Evolutionary conservation across 2,329 filamentous ascomycete species (phyloP).

Genomic region (Diaporthe sp.): DNA sequence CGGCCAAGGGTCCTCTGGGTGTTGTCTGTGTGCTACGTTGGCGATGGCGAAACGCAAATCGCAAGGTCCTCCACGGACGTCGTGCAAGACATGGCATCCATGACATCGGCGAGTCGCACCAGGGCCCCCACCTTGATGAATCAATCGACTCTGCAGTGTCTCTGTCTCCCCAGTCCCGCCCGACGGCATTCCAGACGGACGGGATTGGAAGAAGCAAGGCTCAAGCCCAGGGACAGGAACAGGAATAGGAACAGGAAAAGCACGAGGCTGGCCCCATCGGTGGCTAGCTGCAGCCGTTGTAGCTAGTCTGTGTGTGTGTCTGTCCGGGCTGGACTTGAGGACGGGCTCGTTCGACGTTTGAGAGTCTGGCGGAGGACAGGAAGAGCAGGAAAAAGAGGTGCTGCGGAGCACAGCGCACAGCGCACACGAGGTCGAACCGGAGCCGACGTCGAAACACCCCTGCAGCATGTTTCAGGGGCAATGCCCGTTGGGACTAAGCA

Average conservation of each 20-base stretch:
- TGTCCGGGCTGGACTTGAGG: background rate
- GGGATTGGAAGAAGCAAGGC: background rate
- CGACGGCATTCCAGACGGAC: background rate
- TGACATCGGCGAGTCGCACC: conserved; percentile 26
- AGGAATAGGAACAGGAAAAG: background rate
- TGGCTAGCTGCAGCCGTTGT: conserved; percentile 5
- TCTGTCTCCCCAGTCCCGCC: conserved; percentile 16
- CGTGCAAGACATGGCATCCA: conserved; percentile 30
- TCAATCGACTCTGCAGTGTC: conserved; percentile 16
- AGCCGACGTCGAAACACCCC: conserved; percentile 26
- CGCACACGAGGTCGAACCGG: conserved; percentile 24
- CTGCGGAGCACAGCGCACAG: conserved; percentile 9
- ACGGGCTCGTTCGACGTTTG: conserved; percentile 9
- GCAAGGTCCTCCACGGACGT: conserved; percentile 21
- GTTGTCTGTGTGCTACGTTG: conserved; percentile 21
- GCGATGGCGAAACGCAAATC: conserved; percentile 34
- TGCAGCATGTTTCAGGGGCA: conserved; percentile 34
- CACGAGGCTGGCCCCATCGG: background rate
- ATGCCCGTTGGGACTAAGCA: conserved; percentile 30
- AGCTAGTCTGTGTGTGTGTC: background rate
- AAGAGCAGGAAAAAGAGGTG: background rate
- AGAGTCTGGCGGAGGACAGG: conserved; percentile 7
- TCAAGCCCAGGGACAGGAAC: background rate
- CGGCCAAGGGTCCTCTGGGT: conserved; percentile 23
- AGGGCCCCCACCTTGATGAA: conserved; percentile 22